Evolutionary conservation across 1,139 yeast species (phyloP).

Genomic region (Protomyces gravidus): DNA sequence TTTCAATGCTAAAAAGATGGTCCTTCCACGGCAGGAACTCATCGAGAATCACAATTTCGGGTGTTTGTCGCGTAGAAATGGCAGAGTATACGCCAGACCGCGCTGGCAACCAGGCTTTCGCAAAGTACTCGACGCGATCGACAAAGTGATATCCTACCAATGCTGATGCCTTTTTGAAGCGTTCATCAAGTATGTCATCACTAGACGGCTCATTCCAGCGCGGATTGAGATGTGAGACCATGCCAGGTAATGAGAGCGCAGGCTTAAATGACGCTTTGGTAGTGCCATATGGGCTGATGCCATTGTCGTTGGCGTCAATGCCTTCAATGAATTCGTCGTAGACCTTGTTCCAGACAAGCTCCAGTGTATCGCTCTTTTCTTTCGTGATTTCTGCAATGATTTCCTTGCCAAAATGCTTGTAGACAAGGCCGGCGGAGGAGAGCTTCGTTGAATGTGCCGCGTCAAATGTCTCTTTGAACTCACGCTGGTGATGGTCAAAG

Average conservation of each 20-base stretch:
- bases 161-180: conserved; percentile 66
- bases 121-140: conserved; percentile 64
- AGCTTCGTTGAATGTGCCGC: conserved; percentile 60
- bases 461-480: conserved; percentile 59
- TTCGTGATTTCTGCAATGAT: conserved; percentile 52
- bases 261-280: conserved; percentile 40
- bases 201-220: conserved; percentile 58
- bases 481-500: conserved; percentile 95
- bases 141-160: conserved; percentile 79
- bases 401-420: conserved; percentile 77
- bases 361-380: conserved; percentile 45
- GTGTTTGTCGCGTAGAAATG: conserved; percentile 44
- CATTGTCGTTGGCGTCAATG: conserved; percentile 94
- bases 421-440: conserved; percentile 89
- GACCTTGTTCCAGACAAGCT: conserved; percentile 63
- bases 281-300: conserved; percentile 63
- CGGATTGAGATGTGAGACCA: conserved; percentile 77
- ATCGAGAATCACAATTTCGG: conserved; percentile 59
- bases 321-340: conserved; percentile 85
- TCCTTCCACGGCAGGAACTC: conserved; percentile 93
- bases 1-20: conserved; percentile 73
- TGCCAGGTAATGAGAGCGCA: conserved; percentile 59
- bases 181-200: conserved; percentile 62
- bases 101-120: conserved; percentile 89
- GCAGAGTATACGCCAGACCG: conserved; percentile 70